A percentile compares a stretch with the other conserved stretches of the same genome.
Conservation (phyloP, 2,329 filamentous ascomycete genomes). For the Dichotomopilus funicola region DNA sequence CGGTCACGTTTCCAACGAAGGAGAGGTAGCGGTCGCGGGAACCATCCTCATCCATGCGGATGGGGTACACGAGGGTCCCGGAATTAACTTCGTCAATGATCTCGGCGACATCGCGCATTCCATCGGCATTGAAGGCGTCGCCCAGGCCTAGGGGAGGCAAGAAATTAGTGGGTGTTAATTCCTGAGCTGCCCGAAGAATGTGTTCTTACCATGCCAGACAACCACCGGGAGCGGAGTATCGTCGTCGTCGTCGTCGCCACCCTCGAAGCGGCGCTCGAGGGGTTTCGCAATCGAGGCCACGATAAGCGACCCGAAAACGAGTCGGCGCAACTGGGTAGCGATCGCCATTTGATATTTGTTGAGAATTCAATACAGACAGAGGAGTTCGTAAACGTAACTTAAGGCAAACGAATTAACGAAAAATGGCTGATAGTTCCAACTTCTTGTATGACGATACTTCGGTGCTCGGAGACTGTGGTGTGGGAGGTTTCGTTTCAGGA, state of each 20-base stretch:
- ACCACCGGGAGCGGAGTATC: slow-evolving; percentile 78
- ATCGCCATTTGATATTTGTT: slow-evolving; percentile 24
- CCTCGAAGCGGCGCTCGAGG: slow-evolving; percentile 12
- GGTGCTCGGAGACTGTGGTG: no score
- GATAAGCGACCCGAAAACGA: slow-evolving; percentile 30
- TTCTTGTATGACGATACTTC: no score
- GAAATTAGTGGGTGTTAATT: not conserved
- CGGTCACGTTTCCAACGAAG: slow-evolving; percentile 84
- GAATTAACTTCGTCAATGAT: slow-evolving; percentile 69
- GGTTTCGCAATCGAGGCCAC: slow-evolving; percentile 30
- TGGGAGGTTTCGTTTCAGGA: no score
- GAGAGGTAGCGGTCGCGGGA: slow-evolving; percentile 70
- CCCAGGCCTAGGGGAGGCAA: slow-evolving; percentile 40
- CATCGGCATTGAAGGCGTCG: slow-evolving; percentile 69
- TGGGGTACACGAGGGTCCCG: slow-evolving; percentile 75
- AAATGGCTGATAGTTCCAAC: no score
- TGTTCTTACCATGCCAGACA: slow-evolving; percentile 73
- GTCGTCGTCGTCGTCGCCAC: slow-evolving; percentile 44
- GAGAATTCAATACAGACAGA: not conserved
- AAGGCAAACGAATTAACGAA: no score
- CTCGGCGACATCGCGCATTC: slow-evolving; percentile 63
- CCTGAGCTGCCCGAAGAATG: not conserved
- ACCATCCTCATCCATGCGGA: slow-evolving; percentile 62
- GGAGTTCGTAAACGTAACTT: not conserved
- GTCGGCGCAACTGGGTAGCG: slow-evolving; percentile 22